Evolutionary conservation across 2,329 filamentous ascomycete species (phyloP), one percentile per base, ranked within the genome.

Genomic region (Fusarium nodosum): DNA sequence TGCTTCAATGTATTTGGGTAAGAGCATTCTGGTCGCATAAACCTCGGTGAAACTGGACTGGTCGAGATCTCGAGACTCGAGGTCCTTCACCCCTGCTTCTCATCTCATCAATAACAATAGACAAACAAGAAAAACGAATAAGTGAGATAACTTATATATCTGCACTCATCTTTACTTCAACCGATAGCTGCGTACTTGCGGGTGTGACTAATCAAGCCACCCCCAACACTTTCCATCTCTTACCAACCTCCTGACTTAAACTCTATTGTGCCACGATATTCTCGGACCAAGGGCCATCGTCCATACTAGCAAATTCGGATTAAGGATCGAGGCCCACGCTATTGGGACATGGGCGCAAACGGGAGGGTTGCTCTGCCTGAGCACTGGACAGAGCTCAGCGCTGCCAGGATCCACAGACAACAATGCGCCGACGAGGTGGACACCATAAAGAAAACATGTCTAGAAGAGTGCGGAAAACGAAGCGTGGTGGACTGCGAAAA

Each of bases 401-500:
- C 74, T 13, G 76, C 78, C 4, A 71, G 75, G 60, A 72, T 63
- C 33, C 77, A 80, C 57, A 72, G 74, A 57, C 68, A 69, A 34
- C 74, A 78, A 42, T 84, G 83, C 63, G 76, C 78, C 39, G 75
- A 80, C 18, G 81, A 84, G 56, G 77, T 85, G 22, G 76, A 81
- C 33, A 76, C 75, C 7, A 79, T 87, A 64, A 83, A 80, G 63
- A 71, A 72, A 20, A 73, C 76, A n/a, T 87, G 86, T 72, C 71
- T 74, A 24, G 74, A 76, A 33, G 78, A 82, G 18, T 85, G 85
- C 66, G 77, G 76, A 42, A 82, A 83, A 68, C 73, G 71, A 44
- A 79, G 83, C 50, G 76, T 84, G 16, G 68, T 79, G 10, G 80
- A 85, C 45, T 88, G 85, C 71, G 71, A 80, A 12, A 77, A 80